A percentile compares a stretch with the other conserved stretches of the same genome.
These are phyloP conservation scores for Candida pseudocylindracea DNA, from an alignment of 1,139 yeast species.

Conservation along the genomic window DNA sequence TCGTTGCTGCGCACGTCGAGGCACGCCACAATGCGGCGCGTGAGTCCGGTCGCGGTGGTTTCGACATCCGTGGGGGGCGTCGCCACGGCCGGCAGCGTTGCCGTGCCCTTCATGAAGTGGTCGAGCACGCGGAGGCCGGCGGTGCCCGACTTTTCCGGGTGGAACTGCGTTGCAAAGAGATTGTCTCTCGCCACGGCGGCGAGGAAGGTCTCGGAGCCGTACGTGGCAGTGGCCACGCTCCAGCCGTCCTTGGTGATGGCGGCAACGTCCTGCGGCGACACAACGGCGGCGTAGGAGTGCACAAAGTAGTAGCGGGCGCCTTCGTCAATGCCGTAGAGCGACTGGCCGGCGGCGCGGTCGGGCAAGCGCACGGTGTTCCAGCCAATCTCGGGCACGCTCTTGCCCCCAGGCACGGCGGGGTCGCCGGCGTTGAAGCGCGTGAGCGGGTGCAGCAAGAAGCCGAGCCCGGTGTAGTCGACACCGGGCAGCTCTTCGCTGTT, in stretches of 20 bases:
- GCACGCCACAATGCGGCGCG: constrained; percentile 86
- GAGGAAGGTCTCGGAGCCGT: constrained; percentile 61
- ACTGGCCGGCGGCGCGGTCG: constrained; percentile 6
- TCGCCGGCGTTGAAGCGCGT: constrained; percentile 33
- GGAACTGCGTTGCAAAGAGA: constrained; percentile 88
- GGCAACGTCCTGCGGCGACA: constrained; percentile 9
- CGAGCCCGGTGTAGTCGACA: constrained; percentile 25
- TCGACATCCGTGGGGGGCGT: constrained; percentile 10
- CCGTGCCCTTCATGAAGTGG: constrained; percentile 39
- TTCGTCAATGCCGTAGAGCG: constrained; percentile 42
- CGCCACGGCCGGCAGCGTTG: constrained; percentile 5
- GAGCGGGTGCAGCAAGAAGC: constrained; percentile 26
- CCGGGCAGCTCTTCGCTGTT: constrained; percentile 57
- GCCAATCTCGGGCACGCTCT: constrained; percentile 90
- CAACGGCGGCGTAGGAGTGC: constrained; percentile 72
- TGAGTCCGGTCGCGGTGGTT: constrained; percentile 42
- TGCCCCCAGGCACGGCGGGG: constrained; percentile 9
- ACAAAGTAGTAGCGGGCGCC: constrained; percentile 72
- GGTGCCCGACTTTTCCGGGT: constrained; percentile 87
- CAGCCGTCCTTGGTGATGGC: constrained; percentile 31
- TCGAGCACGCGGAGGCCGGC: constrained; percentile 68
- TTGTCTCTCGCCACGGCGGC: constrained; percentile 68
- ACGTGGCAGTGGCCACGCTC: constrained; percentile 51
- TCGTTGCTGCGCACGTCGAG: constrained; percentile 92
- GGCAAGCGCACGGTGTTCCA: constrained; percentile 37